A percentile compares a stretch with the other conserved stretches of the same genome.
Evolutionary conservation across 768 basidiomycete species (phyloP).

Genomic region (Tricholoma flavovirens): DNA sequence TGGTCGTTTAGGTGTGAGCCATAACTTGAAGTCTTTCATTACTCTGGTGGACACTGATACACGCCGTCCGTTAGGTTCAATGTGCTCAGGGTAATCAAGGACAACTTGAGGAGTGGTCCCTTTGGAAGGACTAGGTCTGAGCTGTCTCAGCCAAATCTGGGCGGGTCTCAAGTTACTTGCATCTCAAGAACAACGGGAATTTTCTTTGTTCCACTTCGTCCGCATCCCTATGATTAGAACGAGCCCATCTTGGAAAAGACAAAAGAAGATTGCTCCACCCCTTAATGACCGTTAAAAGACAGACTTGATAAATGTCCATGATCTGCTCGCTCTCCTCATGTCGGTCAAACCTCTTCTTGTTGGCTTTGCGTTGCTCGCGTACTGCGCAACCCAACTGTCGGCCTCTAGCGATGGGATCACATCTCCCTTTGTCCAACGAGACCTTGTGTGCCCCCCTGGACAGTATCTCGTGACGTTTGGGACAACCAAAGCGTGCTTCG

Average conservation of each 20-base stretch:
- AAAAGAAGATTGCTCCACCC: too few relatives aligned
- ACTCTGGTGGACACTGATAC: too few relatives aligned
- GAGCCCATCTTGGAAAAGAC: neutral
- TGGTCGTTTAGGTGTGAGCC: too few relatives aligned
- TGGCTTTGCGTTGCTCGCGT: neutral
- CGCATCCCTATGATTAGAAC: neutral
- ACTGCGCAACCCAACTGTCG: neutral
- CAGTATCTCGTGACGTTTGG: slow-evolving; percentile 10
- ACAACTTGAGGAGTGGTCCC: too few relatives aligned
- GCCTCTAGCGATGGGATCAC: neutral
- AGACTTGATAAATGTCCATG: neutral
- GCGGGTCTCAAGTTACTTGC: too few relatives aligned
- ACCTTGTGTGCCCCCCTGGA: slow-evolving; percentile 15
- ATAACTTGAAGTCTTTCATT: too few relatives aligned
- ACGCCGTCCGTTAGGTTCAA: too few relatives aligned
- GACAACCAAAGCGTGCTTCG: slow-evolving; percentile 13
- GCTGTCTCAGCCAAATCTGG: too few relatives aligned
- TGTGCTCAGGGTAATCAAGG: too few relatives aligned
- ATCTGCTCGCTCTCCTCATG: neutral
- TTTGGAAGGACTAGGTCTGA: too few relatives aligned
- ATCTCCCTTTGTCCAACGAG: neutral
- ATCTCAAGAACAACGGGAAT: too few relatives aligned
- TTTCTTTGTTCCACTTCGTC: too few relatives aligned
- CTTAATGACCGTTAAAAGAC: neutral
- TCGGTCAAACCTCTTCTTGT: neutral